Percentiles rank a stretch among this genome's conserved stretches.
These are phyloP conservation scores for Eudorina sp. DNA, from an alignment of 139 green algal genomes.

Conservation along the genomic window DNA sequence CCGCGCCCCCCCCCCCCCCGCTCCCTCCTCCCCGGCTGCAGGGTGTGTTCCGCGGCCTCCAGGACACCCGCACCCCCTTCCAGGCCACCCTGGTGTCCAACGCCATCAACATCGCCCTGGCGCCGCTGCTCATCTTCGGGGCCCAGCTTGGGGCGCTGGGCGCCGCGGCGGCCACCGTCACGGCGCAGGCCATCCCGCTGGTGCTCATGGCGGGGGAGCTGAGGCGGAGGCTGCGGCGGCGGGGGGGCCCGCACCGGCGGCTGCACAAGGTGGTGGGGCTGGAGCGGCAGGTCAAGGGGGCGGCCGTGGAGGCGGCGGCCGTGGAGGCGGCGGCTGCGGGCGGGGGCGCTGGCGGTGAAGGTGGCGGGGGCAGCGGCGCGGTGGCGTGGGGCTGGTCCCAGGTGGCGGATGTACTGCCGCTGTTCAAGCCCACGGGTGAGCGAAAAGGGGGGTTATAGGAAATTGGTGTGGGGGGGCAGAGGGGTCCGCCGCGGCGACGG, in stretches of 20 bases:
- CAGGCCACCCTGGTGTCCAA: constrained; percentile 76
- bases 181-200: constrained; percentile 64
- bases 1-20: not conserved
- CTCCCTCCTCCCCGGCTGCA: constrained; percentile 30
- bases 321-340: not conserved
- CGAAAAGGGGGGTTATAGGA: too few species aligned
- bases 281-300: not conserved
- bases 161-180: constrained; percentile 79
- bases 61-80: constrained; percentile 85
- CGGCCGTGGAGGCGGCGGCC: not conserved
- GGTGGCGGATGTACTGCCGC: constrained; percentile 23
- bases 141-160: constrained; percentile 72
- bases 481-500: too few species aligned
- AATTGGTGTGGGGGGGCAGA: too few species aligned
- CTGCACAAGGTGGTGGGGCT: not conserved
- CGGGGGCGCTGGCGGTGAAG: not conserved
- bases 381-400: not conserved
- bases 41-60: constrained; percentile 80
- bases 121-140: constrained; percentile 81
- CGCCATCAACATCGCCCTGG: constrained; percentile 77
- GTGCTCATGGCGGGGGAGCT: not conserved
- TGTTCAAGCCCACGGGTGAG: constrained; percentile 49
- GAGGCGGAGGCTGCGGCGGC: not conserved
- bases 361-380: not conserved
- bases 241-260: not conserved